These are phyloP conservation scores for Ceriops tagal DNA, from an alignment of 345 rosid genomes.

Conservation along the genomic window DNA sequence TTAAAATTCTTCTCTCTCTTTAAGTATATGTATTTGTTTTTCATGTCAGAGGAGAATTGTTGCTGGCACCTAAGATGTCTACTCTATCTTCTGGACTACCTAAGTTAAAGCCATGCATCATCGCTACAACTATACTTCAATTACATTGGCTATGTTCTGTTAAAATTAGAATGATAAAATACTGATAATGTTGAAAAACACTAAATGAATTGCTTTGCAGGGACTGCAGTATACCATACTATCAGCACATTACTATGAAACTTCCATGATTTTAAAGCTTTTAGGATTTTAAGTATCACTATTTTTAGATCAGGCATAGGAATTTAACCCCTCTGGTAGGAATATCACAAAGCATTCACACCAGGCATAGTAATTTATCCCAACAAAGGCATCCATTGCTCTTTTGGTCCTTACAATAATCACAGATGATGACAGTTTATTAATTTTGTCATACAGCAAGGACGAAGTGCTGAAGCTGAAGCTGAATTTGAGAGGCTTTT, in stretches of 20 bases:
- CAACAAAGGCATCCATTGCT: neutral
- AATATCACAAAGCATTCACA: too few species aligned
- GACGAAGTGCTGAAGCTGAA: conserved; percentile 81
- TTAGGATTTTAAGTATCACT: too few species aligned
- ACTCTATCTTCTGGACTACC: neutral
- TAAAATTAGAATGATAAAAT: neutral
- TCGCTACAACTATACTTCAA: neutral
- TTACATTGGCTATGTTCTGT: neutral
- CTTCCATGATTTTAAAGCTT: too few species aligned
- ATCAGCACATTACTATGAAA: too few species aligned
- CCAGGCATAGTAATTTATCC: too few species aligned
- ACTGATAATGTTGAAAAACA: neutral
- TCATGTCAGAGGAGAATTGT: neutral
- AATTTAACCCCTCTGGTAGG: neutral
- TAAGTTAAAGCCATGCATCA: too few species aligned
- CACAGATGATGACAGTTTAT: conserved; percentile 7
- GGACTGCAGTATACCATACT: too few species aligned
- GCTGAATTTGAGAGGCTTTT: conserved; percentile 78
- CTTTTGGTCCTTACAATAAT: conserved; percentile 6
- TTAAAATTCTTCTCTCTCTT: neutral
- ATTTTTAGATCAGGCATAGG: neutral
- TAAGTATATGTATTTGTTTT: neutral
- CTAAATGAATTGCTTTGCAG: neutral
- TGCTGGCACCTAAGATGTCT: neutral
- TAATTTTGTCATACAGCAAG: conserved; percentile 54